Percentiles rank a stretch among this genome's conserved stretches.
These are phyloP conservation scores for Penicillium taxi DNA, from an alignment of 495 filamentous ascomycete genomes.

Conservation along the genomic window DNA sequence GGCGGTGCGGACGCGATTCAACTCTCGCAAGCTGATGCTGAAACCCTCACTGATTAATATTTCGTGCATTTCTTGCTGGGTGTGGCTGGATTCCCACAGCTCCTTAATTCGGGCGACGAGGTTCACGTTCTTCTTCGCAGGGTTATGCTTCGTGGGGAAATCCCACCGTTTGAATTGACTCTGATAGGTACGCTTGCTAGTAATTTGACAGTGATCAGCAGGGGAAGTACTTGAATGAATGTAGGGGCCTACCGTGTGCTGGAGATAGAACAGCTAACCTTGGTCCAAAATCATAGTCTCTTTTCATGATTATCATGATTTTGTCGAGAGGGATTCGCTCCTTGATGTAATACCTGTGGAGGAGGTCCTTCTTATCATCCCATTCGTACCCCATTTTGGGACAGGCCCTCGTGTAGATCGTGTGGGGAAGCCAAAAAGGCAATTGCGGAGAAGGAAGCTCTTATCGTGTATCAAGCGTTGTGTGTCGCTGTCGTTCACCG, in stretches of 20 bases:
- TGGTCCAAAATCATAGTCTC: conserved; percentile 53
- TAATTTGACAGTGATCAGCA: conserved; percentile 1
- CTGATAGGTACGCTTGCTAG: conserved; percentile 66
- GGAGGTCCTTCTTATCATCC: conserved; percentile 60
- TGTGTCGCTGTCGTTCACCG: conserved; percentile 37
- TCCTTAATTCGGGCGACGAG: conserved; percentile 61
- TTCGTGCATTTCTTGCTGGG: conserved; percentile 64
- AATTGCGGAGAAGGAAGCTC: conserved; percentile 13
- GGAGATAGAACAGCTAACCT: conserved; percentile 40
- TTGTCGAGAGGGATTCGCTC: conserved; percentile 62
- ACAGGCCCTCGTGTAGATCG: conserved; percentile 25
- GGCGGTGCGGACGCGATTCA: conserved; percentile 56
- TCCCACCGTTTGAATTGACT: conserved; percentile 69
- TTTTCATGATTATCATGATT: conserved; percentile 55
- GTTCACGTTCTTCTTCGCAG: conserved; percentile 55
- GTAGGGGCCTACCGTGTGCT: background rate
- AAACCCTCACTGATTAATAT: conserved; percentile 63
- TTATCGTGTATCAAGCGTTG: conserved; percentile 29
- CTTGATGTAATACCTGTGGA: conserved; percentile 64
- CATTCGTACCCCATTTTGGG: conserved; percentile 64
- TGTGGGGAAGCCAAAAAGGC: conserved; percentile 12
- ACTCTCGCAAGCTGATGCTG: conserved; percentile 58
- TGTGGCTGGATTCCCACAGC: conserved; percentile 67
- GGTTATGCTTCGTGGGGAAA: conserved; percentile 66
- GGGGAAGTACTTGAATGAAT: background rate